phyloP scores from a whole-genome alignment of 164 flowering plant genomes.

The Nymphaea colorata region DNA sequence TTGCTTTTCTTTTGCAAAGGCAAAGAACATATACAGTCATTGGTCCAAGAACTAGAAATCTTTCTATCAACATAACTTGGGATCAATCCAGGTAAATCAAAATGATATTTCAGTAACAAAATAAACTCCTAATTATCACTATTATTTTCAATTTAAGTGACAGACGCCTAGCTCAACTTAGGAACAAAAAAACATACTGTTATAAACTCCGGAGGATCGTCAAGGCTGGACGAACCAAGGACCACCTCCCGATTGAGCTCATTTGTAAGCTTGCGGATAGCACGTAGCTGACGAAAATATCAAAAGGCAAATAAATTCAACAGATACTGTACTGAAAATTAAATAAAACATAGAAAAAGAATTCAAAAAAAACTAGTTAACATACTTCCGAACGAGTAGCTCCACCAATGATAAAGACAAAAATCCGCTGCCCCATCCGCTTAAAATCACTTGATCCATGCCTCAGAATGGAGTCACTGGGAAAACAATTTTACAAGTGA shows the following conservation, averaged over 20 bases:
- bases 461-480: conserved; percentile 77
- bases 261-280: conserved; percentile 73
- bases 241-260: conserved; percentile 77
- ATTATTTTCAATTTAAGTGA: too few relatives aligned
- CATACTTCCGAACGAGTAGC: conserved; percentile 97
- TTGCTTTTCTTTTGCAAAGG: too few relatives aligned
- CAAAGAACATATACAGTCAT: too few relatives aligned
- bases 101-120: too few relatives aligned
- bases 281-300: conserved; percentile 51
- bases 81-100: too few relatives aligned
- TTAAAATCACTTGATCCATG: conserved; percentile 70
- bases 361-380: neutral
- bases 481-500: conserved; percentile 1
- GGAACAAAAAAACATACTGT: conserved; percentile 32
- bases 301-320: conserved; percentile 3
- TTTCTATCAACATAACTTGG: neutral
- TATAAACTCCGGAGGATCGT: conserved; percentile 90
- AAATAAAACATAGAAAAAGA: neutral
- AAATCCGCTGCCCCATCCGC: conserved; percentile 90
- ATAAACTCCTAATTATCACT: too few relatives aligned
- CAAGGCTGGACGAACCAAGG: conserved; percentile 88
- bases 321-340: neutral
- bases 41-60: too few relatives aligned
- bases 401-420: conserved; percentile 95
- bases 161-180: neutral